Conservation (phyloP, 305 asterid genomes). For the Petunia hybrid region DNA sequence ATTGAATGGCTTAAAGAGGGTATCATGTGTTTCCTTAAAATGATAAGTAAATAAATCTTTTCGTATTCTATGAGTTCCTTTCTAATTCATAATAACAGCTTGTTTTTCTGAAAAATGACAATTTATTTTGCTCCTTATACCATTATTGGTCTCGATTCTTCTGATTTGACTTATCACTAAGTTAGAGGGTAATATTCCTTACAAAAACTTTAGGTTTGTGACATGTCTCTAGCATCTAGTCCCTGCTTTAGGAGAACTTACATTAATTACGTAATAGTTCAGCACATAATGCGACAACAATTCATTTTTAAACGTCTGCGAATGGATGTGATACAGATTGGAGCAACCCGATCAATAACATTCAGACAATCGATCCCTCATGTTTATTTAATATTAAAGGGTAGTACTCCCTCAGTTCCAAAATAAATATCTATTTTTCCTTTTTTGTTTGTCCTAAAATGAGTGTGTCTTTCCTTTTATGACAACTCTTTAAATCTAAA, state of each 20-base stretch:
- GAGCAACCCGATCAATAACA: background rate
- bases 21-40: background rate
- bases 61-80: background rate
- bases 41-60: background rate
- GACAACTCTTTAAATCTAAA: no score
- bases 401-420: background rate
- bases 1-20: no score
- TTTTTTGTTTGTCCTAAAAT: no score
- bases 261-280: no score
- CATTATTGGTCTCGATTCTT: background rate
- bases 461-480: no score
- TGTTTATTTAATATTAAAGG: background rate
- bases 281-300: background rate
- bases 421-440: no score
- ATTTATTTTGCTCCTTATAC: conserved; percentile 11
- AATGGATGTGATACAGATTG: background rate
- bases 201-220: background rate
- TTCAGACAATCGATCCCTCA: background rate
- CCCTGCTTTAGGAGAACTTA: background rate
- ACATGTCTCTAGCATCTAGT: background rate
- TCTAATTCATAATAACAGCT: background rate
- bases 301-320: background rate
- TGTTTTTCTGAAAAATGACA: background rate
- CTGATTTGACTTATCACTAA: background rate
- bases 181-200: background rate